Evolutionary conservation across 1,284 basidiomycete genomes (phyloP).

Genomic region (Ustilago curta): DNA sequence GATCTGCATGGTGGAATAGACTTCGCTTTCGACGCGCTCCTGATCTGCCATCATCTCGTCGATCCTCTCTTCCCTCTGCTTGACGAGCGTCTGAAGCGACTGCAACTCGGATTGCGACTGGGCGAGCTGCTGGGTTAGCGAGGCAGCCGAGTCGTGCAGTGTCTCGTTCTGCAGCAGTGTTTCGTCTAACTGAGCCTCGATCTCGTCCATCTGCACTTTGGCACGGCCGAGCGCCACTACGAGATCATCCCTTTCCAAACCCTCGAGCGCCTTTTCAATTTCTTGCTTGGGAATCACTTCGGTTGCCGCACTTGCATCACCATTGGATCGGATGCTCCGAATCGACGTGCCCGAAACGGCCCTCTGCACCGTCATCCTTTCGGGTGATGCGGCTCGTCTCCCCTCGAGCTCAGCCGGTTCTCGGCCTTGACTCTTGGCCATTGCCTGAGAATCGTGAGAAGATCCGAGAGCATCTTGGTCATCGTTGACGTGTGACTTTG

Average conservation of each 20-base stretch:
- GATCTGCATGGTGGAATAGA: slow-evolving; percentile 51
- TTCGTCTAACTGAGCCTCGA: slow-evolving; percentile 49
- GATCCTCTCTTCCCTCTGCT: slow-evolving; percentile 56
- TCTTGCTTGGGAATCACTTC: slow-evolving; percentile 58
- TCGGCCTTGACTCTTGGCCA: slow-evolving; percentile 17
- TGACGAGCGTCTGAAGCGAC: slow-evolving; percentile 37
- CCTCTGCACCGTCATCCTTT: slow-evolving; percentile 23
- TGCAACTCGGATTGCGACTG: slow-evolving; percentile 33
- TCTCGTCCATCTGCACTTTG: slow-evolving; percentile 60
- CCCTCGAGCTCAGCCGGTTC: slow-evolving; percentile 28
- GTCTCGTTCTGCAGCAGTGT: slow-evolving; percentile 49
- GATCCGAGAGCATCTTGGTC: not conserved
- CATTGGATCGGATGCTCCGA: slow-evolving; percentile 28
- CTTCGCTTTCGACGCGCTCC: slow-evolving; percentile 57
- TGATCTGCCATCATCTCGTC: slow-evolving; percentile 62
- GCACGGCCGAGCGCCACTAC: slow-evolving; percentile 57
- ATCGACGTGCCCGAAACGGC: slow-evolving; percentile 30
- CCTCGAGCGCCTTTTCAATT: slow-evolving; percentile 57
- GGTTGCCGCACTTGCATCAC: not conserved
- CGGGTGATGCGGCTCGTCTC: slow-evolving; percentile 36
- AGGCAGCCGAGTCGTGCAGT: slow-evolving; percentile 39
- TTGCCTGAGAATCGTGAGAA: slow-evolving; percentile 28
- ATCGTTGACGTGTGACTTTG: slow-evolving; percentile 5
- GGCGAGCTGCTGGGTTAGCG: slow-evolving; percentile 36
- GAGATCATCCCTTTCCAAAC: slow-evolving; percentile 53